Evolutionary conservation across 129 eudicot genomes (phyloP), one percentile per base, ranked within the genome.

Genomic region (Flaveria bidentis): DNA sequence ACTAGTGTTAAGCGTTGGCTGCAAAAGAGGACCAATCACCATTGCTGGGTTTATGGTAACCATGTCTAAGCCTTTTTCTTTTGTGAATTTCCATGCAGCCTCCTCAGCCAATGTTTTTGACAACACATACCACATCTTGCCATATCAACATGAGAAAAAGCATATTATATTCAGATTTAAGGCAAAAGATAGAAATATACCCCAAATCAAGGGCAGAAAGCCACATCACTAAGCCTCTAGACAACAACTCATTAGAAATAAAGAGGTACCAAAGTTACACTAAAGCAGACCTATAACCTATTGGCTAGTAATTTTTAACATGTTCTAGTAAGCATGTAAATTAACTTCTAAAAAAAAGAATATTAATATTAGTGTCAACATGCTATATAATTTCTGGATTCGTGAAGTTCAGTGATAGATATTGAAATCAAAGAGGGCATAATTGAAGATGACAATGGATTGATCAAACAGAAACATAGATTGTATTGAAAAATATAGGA

Each of bases 61-160:
- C 84, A 91, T 80, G 63, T 91, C 88, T 11, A 91, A 73, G 17
- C 85, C 89, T 65, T 88, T 88, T 65, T 88, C 93, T 67, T 85
- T 91, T 16, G 77, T 86, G 75, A 86, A 88, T 57, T 91, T 86
- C 97, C 97, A 91, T 12, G 97, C 97, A 84, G 85, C 93, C 44
- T 88, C 91, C 80, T 91, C 97, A 15, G 97, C 93, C 79, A 88
- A 83, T 28, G 88, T 91, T 80, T 90, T 90, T 8, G 96, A 87
- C 56, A 87, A 79, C 74, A 75, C 83, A 78, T 90, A 90, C 96
- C 96, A 90, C 76, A 69, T 44, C 93, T 90, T 79, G 73, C 5
- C 26, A 55, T 45, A 85, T 44, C 28, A 72, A 56, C 26, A 23
- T 8, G 11, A 56, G 12, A 28, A 69, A 30, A 70, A 45, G 1